phyloP scores from a whole-genome alignment of 2,329 filamentous ascomycete genomes.

The Gaeumannomyces tritici region DNA sequence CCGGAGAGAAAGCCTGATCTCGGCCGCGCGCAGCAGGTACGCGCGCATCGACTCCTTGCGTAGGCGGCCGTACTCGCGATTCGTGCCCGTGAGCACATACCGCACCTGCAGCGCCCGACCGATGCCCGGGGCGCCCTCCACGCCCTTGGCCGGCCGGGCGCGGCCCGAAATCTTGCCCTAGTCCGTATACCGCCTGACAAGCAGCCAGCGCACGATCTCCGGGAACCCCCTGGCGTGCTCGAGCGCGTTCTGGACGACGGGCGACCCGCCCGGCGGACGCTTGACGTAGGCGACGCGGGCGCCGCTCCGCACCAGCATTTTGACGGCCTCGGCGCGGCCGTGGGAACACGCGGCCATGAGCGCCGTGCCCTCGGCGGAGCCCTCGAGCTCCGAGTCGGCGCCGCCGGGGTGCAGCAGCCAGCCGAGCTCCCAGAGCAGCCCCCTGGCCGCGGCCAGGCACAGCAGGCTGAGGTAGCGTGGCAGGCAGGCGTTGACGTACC shows the following conservation, averaged over 20 bases:
- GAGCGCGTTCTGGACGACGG: slow-evolving; percentile 5
- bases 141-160: neutral
- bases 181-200: slow-evolving; percentile 6
- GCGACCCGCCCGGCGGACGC: neutral
- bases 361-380: slow-evolving; percentile 8
- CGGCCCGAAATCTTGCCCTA: neutral
- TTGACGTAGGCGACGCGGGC: slow-evolving; percentile 7
- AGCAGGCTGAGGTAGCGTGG: slow-evolving; percentile 3
- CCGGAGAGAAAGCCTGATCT: neutral
- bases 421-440: neutral
- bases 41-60: neutral
- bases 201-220: slow-evolving; percentile 8
- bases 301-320: slow-evolving; percentile 4
- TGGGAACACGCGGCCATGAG: slow-evolving; percentile 10
- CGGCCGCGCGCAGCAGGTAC: neutral
- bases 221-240: slow-evolving; percentile 6
- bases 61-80: neutral
- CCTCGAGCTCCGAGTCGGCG: slow-evolving; percentile 7
- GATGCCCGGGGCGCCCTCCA: neutral
- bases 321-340: slow-evolving; percentile 4
- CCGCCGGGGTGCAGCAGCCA: slow-evolving; percentile 5
- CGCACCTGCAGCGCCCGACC: neutral
- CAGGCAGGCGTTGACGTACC: slow-evolving; percentile 3
- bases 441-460: slow-evolving; percentile 4
- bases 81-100: neutral